Evolutionary conservation across 495 filamentous ascomycete species (phyloP).

Genomic region (Pyrenula massariospora): DNA sequence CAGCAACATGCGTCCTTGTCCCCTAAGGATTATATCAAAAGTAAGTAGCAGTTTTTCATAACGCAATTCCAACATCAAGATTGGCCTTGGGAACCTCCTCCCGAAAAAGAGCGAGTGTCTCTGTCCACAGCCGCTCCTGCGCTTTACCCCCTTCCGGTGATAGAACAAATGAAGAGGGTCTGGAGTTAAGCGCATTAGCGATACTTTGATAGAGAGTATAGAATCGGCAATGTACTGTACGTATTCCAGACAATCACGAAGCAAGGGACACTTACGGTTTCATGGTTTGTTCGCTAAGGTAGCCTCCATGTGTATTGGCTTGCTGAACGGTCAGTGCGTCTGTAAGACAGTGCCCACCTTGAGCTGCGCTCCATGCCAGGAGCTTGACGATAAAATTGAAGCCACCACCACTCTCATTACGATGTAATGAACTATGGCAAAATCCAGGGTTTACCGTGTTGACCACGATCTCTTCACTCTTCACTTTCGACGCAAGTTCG

Average conservation of each 20-base stretch:
- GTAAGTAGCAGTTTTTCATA: too few relatives aligned
- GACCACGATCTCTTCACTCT: slow-evolving; percentile 6
- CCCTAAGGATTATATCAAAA: too few relatives aligned
- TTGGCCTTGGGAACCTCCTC: neutral
- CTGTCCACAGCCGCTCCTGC: neutral
- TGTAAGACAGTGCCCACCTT: slow-evolving; percentile 6
- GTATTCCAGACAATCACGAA: too few relatives aligned
- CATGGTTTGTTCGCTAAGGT: slow-evolving; percentile 6
- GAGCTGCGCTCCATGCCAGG: slow-evolving; percentile 4
- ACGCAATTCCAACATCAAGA: neutral
- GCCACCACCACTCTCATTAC: neutral
- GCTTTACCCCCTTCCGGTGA: neutral
- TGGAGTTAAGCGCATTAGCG: too few relatives aligned
- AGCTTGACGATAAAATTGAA: slow-evolving; percentile 1
- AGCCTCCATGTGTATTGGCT: slow-evolving; percentile 6
- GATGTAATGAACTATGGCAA: slow-evolving; percentile 3
- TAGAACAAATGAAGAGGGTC: neutral
- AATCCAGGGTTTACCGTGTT: slow-evolving; percentile 11
- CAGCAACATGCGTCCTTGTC: too few relatives aligned
- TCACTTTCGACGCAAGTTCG: slow-evolving; percentile 5
- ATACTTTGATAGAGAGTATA: too few relatives aligned
- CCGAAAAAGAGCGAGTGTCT: neutral
- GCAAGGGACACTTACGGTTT: slow-evolving; percentile 8
- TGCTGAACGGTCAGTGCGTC: slow-evolving; percentile 10
- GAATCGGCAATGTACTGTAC: too few relatives aligned